Evolutionary conservation across 805 yeast genomes (phyloP).

Genomic region (Lachancea quebecensis): DNA sequence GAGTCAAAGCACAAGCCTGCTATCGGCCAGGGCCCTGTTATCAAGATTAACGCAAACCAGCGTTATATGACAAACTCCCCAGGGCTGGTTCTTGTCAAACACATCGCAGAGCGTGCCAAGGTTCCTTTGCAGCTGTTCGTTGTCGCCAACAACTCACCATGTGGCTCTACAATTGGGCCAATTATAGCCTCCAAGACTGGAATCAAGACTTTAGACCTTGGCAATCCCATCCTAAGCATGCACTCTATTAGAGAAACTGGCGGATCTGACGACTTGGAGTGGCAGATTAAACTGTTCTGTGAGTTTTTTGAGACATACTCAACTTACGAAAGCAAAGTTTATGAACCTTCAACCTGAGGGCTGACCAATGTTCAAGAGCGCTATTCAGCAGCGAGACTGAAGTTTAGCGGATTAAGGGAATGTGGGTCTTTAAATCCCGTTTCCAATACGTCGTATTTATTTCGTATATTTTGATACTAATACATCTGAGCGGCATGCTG

Average conservation of each 20-base stretch:
- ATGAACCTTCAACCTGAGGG: background rate
- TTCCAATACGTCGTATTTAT: too few relatives aligned
- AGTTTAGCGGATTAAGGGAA: too few relatives aligned
- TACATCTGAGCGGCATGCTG: too few relatives aligned
- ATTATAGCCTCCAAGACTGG: constrained; percentile 84
- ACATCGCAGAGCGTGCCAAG: constrained; percentile 55
- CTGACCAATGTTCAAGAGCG: too few relatives aligned
- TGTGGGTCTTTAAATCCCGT: too few relatives aligned
- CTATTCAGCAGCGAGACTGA: too few relatives aligned
- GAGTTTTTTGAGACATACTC: constrained; percentile 49
- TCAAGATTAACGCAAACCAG: constrained; percentile 91
- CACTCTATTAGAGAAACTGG: constrained; percentile 92
- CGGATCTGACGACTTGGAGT: constrained; percentile 65
- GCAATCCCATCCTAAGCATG: constrained; percentile 90
- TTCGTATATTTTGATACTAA: too few relatives aligned
- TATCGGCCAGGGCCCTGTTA: constrained; percentile 84
- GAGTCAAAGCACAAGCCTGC: constrained; percentile 75
- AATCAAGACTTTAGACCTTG: constrained; percentile 78
- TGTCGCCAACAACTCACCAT: constrained; percentile 87
- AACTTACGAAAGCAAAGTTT: constrained; percentile 36
- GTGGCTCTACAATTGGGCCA: constrained; percentile 97
- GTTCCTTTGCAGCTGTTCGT: constrained; percentile 91
- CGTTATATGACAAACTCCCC: constrained; percentile 91
- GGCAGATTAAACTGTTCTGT: constrained; percentile 53
- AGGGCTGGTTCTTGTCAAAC: constrained; percentile 72